Evolutionary conservation across 2,329 filamentous ascomycete genomes (phyloP).

Genomic region (Penicillium sp.): DNA sequence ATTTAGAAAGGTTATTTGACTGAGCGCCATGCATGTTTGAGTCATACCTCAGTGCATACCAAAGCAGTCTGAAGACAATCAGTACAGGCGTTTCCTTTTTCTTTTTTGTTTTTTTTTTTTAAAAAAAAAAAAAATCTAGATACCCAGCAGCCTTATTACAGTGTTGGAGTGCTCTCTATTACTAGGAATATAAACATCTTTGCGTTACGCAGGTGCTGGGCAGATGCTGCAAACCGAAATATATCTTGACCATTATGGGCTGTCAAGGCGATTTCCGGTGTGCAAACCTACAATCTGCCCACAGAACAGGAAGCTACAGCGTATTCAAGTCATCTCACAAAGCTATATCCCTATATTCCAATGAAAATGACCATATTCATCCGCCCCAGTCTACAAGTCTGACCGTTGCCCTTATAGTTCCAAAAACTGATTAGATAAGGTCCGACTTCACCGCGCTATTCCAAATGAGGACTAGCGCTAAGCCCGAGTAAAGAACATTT

Average conservation of each 20-base stretch:
- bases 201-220: background rate
- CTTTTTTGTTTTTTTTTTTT: too few species aligned
- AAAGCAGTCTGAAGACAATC: background rate
- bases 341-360: background rate
- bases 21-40: background rate
- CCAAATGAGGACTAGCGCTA: constrained; percentile 31
- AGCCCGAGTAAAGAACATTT: constrained; percentile 41
- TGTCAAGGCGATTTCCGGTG: background rate
- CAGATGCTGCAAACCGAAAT: background rate
- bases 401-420: background rate
- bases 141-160: too few species aligned
- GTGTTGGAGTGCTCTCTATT: too few species aligned
- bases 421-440: constrained; percentile 33
- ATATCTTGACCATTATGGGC: background rate
- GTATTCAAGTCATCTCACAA: background rate
- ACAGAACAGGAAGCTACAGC: background rate
- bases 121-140: too few species aligned
- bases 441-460: constrained; percentile 20
- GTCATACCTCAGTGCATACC: background rate
- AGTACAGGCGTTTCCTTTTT: background rate
- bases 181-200: too few species aligned
- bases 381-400: background rate
- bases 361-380: background rate
- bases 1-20: background rate
- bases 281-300: background rate